Evolutionary conservation across 2,329 filamentous ascomycete genomes (phyloP).

Genomic region (Aspergillus flavus): DNA sequence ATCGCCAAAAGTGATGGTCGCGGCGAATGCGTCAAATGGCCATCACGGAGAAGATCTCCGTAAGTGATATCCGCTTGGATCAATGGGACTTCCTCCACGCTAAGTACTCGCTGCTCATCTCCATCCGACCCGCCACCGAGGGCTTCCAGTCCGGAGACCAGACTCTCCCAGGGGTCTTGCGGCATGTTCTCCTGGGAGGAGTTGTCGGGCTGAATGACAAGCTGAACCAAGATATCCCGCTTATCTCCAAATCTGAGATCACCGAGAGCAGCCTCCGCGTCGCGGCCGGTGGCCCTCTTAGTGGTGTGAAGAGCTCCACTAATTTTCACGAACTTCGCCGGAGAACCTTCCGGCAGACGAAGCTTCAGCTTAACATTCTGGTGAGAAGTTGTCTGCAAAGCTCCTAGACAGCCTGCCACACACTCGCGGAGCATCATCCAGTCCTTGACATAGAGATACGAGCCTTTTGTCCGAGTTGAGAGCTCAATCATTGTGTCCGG

Average conservation of each 20-base stretch:
- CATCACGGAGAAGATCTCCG: conserved; percentile 90
- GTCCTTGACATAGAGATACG: conserved; percentile 97
- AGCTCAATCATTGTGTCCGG: conserved; percentile 98
- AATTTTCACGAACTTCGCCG: conserved; percentile 98
- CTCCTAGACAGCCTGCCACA: conserved; percentile 86
- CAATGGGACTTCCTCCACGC: conserved; percentile 90
- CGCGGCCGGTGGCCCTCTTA: conserved; percentile 89
- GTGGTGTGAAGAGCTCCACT: conserved; percentile 94
- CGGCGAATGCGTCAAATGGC: conserved; percentile 80
- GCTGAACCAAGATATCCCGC: conserved; percentile 87
- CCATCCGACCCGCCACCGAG: conserved; percentile 84
- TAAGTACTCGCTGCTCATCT: conserved; percentile 79
- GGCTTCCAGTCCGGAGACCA: conserved; percentile 92
- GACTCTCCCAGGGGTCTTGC: conserved; percentile 95
- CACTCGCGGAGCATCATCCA: conserved; percentile 99
- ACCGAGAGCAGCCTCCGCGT: conserved; percentile 88
- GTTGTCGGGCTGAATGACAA: conserved; percentile 87
- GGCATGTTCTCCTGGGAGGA: conserved; percentile 79
- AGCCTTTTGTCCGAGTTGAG: conserved; percentile 91
- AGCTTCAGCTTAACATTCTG: conserved; percentile 97
- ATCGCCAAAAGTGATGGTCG: conserved; percentile 91
- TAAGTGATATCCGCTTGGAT: conserved; percentile 94
- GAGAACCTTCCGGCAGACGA: conserved; percentile 90
- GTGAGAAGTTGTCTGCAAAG: conserved; percentile 92
- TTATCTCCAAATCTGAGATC: conserved; percentile 96